These are phyloP conservation scores for Trebouxia gelatinosa DNA, from an alignment of 163 green algal genomes.

Conservation along the genomic window DNA sequence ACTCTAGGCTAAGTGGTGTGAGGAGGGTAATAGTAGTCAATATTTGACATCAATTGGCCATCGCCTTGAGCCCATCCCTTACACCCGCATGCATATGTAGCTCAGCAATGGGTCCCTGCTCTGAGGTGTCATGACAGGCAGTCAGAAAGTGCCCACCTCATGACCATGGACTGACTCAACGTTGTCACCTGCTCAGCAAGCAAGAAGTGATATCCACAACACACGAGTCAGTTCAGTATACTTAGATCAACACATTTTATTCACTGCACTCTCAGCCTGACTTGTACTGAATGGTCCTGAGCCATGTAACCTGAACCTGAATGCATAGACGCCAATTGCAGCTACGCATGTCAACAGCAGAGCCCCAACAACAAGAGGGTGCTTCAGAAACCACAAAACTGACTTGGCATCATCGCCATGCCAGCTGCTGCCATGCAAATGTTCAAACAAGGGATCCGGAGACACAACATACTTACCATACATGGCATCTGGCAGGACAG, in stretches of 20 bases:
- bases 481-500: slow-evolving; percentile 48
- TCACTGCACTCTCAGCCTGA: slow-evolving; percentile 6
- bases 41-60: too few relatives aligned
- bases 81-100: too few relatives aligned
- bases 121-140: too few relatives aligned
- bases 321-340: not conserved
- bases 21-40: too few relatives aligned
- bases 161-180: too few relatives aligned
- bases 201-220: too few relatives aligned
- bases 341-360: not conserved
- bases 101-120: too few relatives aligned
- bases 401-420: slow-evolving; percentile 58
- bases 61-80: too few relatives aligned
- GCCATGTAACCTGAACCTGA: not conserved
- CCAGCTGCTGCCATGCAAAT: slow-evolving; percentile 66
- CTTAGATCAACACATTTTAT: slow-evolving; percentile 25
- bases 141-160: too few relatives aligned
- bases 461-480: slow-evolving; percentile 65
- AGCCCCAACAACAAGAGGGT: slow-evolving; percentile 22
- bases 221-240: too few relatives aligned
- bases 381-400: slow-evolving; percentile 44
- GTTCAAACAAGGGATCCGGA: slow-evolving; percentile 45
- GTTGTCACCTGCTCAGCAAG: too few relatives aligned
- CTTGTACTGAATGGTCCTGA: not conserved
- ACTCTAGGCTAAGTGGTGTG: too few relatives aligned